Percentiles rank a stretch among this genome's conserved stretches.
Conservation (phyloP, 176 grass and related monocot species). For the Bothriochloa decipiens region DNA sequence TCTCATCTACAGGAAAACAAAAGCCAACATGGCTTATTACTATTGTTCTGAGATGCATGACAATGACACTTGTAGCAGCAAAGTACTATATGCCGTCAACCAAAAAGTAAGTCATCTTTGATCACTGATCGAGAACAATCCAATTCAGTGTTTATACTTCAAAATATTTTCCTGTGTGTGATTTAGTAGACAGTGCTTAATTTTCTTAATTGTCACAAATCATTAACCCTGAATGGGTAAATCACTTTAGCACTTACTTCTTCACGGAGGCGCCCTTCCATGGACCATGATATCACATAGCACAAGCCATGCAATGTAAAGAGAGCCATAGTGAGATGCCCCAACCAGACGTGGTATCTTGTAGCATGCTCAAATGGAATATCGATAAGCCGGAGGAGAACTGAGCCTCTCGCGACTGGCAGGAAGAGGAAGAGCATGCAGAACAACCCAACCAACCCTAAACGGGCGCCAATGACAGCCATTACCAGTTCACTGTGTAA, state of each 20-base stretch:
- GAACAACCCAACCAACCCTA: constrained; percentile 77
- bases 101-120: not conserved
- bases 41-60: constrained; percentile 6
- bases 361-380: constrained; percentile 99
- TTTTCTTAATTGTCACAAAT: not conserved
- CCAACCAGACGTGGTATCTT: constrained; percentile 97
- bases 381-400: constrained; percentile 93
- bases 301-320: constrained; percentile 88
- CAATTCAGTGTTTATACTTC: not conserved
- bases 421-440: constrained; percentile 91
- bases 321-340: constrained; percentile 93
- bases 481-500: constrained; percentile 71
- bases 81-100: not conserved
- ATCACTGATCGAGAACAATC: not conserved
- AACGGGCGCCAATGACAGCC: constrained; percentile 57
- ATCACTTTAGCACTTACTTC: constrained; percentile 65
- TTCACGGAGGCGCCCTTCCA: constrained; percentile 50
- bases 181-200: not conserved
- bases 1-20: constrained; percentile 48
- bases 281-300: constrained; percentile 61
- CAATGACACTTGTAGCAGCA: constrained; percentile 1
- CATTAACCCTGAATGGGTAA: not conserved
- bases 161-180: not conserved
- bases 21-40: constrained; percentile 21
- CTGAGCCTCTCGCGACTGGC: constrained; percentile 82